These are phyloP conservation scores for Groenewaldozyma salmanticensis DNA, from an alignment of 805 yeast genomes.

Conservation along the genomic window DNA sequence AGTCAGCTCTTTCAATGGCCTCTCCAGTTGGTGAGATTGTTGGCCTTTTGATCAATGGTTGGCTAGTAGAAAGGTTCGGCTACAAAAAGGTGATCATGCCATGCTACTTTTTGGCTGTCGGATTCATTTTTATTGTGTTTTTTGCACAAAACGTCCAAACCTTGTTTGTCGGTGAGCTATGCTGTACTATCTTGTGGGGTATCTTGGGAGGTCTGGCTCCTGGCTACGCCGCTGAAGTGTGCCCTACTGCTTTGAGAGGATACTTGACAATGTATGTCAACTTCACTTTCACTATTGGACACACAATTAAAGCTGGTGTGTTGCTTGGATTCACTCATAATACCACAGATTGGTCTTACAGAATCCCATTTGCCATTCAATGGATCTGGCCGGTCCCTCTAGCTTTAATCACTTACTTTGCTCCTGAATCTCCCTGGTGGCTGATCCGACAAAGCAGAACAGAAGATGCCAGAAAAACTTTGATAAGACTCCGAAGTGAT, in stretches of 20 bases:
- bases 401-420: constrained; percentile 30
- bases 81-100: constrained; percentile 29
- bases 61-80: constrained; percentile 1
- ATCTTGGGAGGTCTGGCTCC: constrained; percentile 41
- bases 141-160: constrained; percentile 33
- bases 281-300: constrained; percentile 49
- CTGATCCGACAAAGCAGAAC: constrained; percentile 33
- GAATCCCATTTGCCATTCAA: constrained; percentile 50
- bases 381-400: constrained; percentile 52
- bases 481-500: constrained; percentile 4
- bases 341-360: constrained; percentile 33
- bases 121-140: constrained; percentile 21
- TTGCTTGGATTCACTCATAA: constrained; percentile 26
- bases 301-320: constrained; percentile 45
- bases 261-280: constrained; percentile 42
- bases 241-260: constrained; percentile 40
- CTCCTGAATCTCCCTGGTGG: constrained; percentile 53
- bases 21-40: constrained; percentile 31
- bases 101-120: constrained; percentile 17
- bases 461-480: constrained; percentile 34
- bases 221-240: constrained; percentile 45
- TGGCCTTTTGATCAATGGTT: constrained; percentile 39
- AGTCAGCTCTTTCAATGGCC: constrained; percentile 6
- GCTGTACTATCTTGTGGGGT: constrained; percentile 40
- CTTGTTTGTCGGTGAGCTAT: constrained; percentile 29